phyloP scores from a whole-genome alignment of 306 rosid genomes.

The Lupinus albus region DNA sequence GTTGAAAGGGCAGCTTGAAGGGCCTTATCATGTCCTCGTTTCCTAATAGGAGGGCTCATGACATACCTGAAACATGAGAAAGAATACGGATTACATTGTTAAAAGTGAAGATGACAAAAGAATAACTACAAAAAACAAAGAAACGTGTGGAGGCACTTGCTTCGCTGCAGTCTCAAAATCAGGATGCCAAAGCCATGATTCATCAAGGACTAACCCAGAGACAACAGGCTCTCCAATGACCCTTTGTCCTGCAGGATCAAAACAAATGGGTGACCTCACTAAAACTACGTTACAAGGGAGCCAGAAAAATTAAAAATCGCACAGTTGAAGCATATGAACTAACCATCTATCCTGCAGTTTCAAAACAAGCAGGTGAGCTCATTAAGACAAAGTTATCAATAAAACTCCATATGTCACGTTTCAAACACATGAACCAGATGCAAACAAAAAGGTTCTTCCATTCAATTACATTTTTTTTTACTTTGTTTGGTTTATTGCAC shows the following conservation, averaged over 20 bases:
- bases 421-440: constrained; percentile 22
- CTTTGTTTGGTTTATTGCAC: not conserved
- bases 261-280: constrained; percentile 22
- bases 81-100: constrained; percentile 26
- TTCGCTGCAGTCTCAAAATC: constrained; percentile 81
- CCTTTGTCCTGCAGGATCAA: constrained; percentile 66
- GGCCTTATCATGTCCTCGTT: constrained; percentile 78
- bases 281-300: constrained; percentile 24
- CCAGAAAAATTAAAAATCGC: constrained; percentile 4
- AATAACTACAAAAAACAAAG: constrained; percentile 24
- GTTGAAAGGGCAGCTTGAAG: constrained; percentile 89
- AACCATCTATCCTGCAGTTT: not conserved
- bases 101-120: constrained; percentile 29
- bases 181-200: constrained; percentile 89
- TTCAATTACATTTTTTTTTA: not conserved
- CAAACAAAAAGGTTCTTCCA: constrained; percentile 1
- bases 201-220: constrained; percentile 89
- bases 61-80: constrained; percentile 73
- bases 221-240: constrained; percentile 87
- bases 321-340: constrained; percentile 2
- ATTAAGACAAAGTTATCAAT: constrained; percentile 11
- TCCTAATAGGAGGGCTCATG: constrained; percentile 96
- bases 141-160: constrained; percentile 49
- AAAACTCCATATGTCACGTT: constrained; percentile 1
- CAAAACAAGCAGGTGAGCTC: constrained; percentile 13